Conservation (phyloP, 2,329 filamentous ascomycete species). For the Penicillium sp. region DNA sequence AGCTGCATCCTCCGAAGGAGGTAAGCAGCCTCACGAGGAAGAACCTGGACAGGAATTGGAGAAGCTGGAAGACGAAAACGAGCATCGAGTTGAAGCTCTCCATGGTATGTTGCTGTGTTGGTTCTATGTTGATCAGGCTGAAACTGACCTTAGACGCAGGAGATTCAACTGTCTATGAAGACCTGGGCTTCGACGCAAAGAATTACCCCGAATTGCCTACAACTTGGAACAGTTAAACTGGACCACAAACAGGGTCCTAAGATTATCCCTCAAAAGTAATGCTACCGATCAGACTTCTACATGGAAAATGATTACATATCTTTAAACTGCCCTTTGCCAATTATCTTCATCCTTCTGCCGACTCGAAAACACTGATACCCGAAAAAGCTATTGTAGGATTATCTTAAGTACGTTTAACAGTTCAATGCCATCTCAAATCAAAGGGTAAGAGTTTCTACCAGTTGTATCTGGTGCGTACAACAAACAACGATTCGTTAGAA, state of each 20-base stretch:
- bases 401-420: neutral
- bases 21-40: slow-evolving; percentile 56
- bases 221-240: slow-evolving; percentile 50
- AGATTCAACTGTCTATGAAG: slow-evolving; percentile 60
- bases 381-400: neutral
- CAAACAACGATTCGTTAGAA: too few species aligned
- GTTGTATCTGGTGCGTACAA: too few species aligned
- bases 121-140: neutral
- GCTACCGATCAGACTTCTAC: neutral
- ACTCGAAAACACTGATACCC: neutral
- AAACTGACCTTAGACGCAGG: slow-evolving; percentile 36
- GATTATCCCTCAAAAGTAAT: neutral
- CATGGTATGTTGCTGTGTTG: slow-evolving; percentile 42
- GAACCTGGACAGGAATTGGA: slow-evolving; percentile 70
- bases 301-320: neutral
- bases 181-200: slow-evolving; percentile 57
- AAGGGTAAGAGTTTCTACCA: too few species aligned
- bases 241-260: neutral
- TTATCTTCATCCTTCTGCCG: neutral
- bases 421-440: neutral
- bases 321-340: neutral
- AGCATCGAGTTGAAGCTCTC: slow-evolving; percentile 61
- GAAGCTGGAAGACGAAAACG: slow-evolving; percentile 72
- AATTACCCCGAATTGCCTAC: slow-evolving; percentile 64
- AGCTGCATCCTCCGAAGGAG: slow-evolving; percentile 35